Percentiles rank a stretch among this genome's conserved stretches.
These are phyloP conservation scores for Penicillium sp. DNA, from an alignment of 2,329 filamentous ascomycete species.

Conservation along the genomic window DNA sequence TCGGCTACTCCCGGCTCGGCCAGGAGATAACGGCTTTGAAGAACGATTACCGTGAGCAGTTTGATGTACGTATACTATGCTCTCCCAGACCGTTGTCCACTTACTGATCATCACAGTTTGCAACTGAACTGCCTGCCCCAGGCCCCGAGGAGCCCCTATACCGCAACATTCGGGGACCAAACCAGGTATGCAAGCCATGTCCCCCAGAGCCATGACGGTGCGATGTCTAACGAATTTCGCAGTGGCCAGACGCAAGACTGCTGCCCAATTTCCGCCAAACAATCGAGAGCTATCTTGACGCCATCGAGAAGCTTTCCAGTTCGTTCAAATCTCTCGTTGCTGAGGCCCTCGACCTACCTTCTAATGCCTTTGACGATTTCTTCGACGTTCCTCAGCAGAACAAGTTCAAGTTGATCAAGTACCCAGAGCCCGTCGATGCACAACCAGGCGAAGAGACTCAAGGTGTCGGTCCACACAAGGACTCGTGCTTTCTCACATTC, in stretches of 20 bases:
- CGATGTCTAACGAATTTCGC: background rate
- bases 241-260: slow-evolving; percentile 39
- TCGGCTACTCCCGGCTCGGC: slow-evolving; percentile 40
- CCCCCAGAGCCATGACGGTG: background rate
- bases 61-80: slow-evolving; percentile 30
- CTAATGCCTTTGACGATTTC: slow-evolving; percentile 33
- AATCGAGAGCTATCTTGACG: slow-evolving; percentile 32
- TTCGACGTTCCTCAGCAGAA: slow-evolving; percentile 40
- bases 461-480: slow-evolving; percentile 51
- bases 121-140: slow-evolving; percentile 40
- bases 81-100: background rate
- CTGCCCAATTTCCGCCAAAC: slow-evolving; percentile 36
- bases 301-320: slow-evolving; percentile 18
- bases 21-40: slow-evolving; percentile 38
- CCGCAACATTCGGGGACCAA: slow-evolving; percentile 38
- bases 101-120: slow-evolving; percentile 28
- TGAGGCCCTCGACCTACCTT: slow-evolving; percentile 35
- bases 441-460: slow-evolving; percentile 28
- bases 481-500: slow-evolving; percentile 54
- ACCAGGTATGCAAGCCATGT: slow-evolving; percentile 29
- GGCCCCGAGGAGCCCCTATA: slow-evolving; percentile 38
- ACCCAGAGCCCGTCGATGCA: slow-evolving; percentile 40
- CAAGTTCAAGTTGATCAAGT: slow-evolving; percentile 47
- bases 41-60: slow-evolving; percentile 40
- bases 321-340: slow-evolving; percentile 35